Evolutionary conservation across 371 early-diverging fungal genomes (phyloP), one percentile per base, ranked within the genome.

Genomic region (Mortierella sp.): DNA sequence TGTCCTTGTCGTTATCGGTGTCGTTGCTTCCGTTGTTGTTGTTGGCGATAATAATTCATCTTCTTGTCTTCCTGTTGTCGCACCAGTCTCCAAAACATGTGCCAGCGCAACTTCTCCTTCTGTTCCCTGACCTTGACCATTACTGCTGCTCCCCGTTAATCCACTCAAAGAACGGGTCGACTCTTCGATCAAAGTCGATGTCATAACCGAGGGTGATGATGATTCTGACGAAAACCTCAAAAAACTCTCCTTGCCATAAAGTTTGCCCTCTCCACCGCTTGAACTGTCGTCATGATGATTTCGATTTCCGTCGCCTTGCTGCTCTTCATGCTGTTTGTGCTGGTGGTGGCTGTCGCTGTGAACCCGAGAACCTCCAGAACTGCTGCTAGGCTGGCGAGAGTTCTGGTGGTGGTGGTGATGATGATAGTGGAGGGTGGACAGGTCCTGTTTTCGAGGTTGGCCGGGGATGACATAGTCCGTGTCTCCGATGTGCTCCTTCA

Each of bases 401-500:
- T 31, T 2, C 19, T 64, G 65, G 7, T 61, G 61, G 37, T 61
- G 61, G 52, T 40, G 53, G 22, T 44, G 26, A 1, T 26, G n/a
- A 39, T 50, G 53, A 40, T 34, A 11, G n/a, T 55, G 70, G 44
- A 31, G 47, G 9, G 29, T n/a, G 37, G 58, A 44, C 5, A 40
- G 45, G 34, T 34, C 47, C 19, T 70, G 70, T 34, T 70, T 70
- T 4, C 70, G 63, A 22, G 79, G 79, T 39, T 79, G 79, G 16
- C 58, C 61, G 16, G 79, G 79, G 40, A 79, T 79, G 65, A 66
- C 64, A 68, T 72, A 77, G 31, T 71, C 64, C n/a, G 24, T 68
- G 44, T 64, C 43, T 26, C 68, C 69, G 34, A 77, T 64, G 29
- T 77, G 78, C 29, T 77, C 67, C 55, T 29, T 70, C 16, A 53